Percentiles rank a stretch among this genome's conserved stretches.
These are phyloP conservation scores for Teratosphaeriaceae sp. DNA, from an alignment of 2,329 filamentous ascomycete genomes.

Conservation along the genomic window DNA sequence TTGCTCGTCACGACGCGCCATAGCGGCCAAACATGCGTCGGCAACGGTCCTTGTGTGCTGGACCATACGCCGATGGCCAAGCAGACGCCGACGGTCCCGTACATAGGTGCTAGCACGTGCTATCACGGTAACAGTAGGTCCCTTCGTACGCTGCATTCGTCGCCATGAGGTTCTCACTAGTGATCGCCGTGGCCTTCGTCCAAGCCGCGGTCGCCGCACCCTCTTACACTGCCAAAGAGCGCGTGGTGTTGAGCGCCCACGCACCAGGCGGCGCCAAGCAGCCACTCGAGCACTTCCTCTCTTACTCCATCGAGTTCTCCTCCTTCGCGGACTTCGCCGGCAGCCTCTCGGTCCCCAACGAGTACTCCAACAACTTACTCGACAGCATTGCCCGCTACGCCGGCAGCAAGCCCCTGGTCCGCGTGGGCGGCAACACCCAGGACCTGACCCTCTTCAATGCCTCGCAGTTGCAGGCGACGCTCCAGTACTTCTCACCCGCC, in stretches of 20 bases:
- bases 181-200: too few relatives aligned
- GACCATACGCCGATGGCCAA: too few relatives aligned
- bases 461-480: constrained; percentile 43
- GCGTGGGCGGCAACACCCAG: constrained; percentile 62
- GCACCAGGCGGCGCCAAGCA: constrained; percentile 22
- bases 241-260: constrained; percentile 39
- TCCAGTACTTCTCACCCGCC: constrained; percentile 46
- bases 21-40: too few relatives aligned
- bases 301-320: constrained; percentile 47
- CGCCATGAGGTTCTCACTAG: too few relatives aligned
- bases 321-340: constrained; percentile 50
- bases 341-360: constrained; percentile 50
- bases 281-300: constrained; percentile 42
- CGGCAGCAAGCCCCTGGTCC: constrained; percentile 49
- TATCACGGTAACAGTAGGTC: too few relatives aligned
- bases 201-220: too few relatives aligned
- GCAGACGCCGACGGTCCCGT: too few relatives aligned
- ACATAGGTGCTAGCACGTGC: too few relatives aligned
- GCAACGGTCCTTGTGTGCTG: too few relatives aligned
- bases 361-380: constrained; percentile 54
- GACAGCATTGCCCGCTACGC: constrained; percentile 47
- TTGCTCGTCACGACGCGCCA: too few relatives aligned
- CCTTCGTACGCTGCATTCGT: too few relatives aligned
- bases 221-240: too few relatives aligned
- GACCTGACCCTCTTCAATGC: constrained; percentile 57